Percentiles rank a stretch among this genome's conserved stretches.
Conservation (phyloP, 2,329 filamentous ascomycete genomes). For the Huntiella abstrusa region DNA sequence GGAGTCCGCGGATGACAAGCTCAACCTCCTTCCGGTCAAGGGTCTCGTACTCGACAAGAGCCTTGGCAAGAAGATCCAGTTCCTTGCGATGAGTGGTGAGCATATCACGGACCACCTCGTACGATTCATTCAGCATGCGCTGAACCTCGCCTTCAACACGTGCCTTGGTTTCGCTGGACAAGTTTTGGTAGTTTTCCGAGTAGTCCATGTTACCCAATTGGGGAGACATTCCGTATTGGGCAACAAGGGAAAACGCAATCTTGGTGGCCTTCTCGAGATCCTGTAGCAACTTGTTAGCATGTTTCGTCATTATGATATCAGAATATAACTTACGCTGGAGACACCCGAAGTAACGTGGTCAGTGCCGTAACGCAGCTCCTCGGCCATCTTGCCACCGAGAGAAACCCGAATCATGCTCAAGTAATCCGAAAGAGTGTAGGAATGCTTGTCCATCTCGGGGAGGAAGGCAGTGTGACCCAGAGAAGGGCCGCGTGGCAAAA, state of each 20-base stretch:
- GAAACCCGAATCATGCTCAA: constrained; percentile 60
- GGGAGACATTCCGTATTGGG: constrained; percentile 73
- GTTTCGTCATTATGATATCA: not conserved
- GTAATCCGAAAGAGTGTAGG: constrained; percentile 68
- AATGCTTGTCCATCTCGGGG: constrained; percentile 84
- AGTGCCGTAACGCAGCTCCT: constrained; percentile 81
- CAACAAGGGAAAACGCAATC: constrained; percentile 75
- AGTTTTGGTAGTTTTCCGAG: constrained; percentile 54
- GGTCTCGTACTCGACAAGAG: constrained; percentile 86
- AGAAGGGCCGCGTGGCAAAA: constrained; percentile 73
- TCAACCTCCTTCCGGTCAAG: constrained; percentile 76
- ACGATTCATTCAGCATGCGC: constrained; percentile 63
- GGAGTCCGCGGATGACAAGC: constrained; percentile 74
- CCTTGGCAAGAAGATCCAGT: constrained; percentile 72
- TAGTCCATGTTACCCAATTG: constrained; percentile 82
- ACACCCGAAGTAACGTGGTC: constrained; percentile 85
- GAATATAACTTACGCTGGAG: constrained; percentile 39
- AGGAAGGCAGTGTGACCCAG: constrained; percentile 77
- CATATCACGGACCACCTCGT: constrained; percentile 52
- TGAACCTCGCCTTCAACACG: constrained; percentile 80
- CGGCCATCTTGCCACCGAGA: constrained; percentile 74
- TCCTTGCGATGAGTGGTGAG: constrained; percentile 61
- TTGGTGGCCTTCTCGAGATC: constrained; percentile 71
- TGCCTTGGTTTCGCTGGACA: constrained; percentile 73
- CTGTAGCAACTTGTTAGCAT: constrained; percentile 25